Conservation (phyloP, 768 basidiomycete species). For the Leccinum rimulosum region DNA sequence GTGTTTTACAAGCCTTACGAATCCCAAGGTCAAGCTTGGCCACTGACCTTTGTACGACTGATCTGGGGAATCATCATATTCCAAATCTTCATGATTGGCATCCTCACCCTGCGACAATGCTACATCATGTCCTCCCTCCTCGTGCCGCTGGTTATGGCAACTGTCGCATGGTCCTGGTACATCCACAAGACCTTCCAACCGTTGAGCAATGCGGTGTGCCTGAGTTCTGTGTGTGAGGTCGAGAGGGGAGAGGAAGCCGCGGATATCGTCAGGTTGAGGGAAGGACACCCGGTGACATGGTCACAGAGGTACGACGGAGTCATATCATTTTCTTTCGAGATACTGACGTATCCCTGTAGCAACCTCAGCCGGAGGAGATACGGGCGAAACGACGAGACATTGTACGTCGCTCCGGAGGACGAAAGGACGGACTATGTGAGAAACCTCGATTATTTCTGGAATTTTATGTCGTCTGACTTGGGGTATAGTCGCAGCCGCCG, state of each 20-base stretch:
- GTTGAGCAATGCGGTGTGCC: conserved; percentile 77
- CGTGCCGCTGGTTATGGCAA: conserved; percentile 72
- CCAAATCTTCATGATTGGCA: conserved; percentile 94
- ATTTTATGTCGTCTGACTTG: conserved; percentile 3
- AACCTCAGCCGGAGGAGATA: conserved; percentile 86
- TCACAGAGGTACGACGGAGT: conserved; percentile 66
- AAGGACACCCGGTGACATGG: conserved; percentile 84
- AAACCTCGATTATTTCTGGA: conserved; percentile 14
- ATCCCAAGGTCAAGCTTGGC: conserved; percentile 97
- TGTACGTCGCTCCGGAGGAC: conserved; percentile 95
- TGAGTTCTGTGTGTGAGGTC: conserved; percentile 87
- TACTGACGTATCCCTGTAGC: conserved; percentile 36
- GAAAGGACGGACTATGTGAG: conserved; percentile 84
- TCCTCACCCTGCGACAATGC: conserved; percentile 71
- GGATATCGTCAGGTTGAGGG: conserved; percentile 69
- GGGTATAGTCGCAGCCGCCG: conserved; percentile 82
- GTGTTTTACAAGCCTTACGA: conserved; percentile 99
- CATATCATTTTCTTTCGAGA: neutral
- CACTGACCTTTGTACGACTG: conserved; percentile 87
- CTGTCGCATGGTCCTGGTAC: conserved; percentile 79
- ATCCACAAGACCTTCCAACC: conserved; percentile 65
- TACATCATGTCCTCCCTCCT: conserved; percentile 62
- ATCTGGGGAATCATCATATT: conserved; percentile 93
- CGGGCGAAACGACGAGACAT: conserved; percentile 88
- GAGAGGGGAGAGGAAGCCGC: conserved; percentile 85